Evolutionary conservation across 2,329 filamentous ascomycete genomes (phyloP).

Genomic region (Botrytis sinoallii): DNA sequence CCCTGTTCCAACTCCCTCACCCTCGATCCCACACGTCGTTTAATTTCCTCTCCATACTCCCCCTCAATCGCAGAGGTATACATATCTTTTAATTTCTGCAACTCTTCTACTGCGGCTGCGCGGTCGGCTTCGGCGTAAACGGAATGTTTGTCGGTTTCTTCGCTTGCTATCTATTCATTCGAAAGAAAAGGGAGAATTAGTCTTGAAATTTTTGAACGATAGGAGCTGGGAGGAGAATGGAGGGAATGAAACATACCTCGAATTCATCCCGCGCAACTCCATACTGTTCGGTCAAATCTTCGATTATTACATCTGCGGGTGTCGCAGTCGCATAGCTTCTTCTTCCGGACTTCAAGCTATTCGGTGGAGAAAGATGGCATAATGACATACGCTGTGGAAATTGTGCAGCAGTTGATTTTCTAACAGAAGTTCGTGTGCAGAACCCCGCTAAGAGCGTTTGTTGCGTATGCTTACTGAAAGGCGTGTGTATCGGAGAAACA

Average conservation of each 20-base stretch:
- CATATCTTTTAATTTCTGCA: slow-evolving; percentile 40
- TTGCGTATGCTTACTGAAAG: not conserved
- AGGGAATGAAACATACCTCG: slow-evolving; percentile 30
- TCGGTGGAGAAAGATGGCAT: rapidly evolving
- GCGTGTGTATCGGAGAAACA: not conserved
- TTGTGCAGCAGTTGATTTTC: not conserved
- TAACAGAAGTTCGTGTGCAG: not conserved
- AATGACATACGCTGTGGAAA: not conserved
- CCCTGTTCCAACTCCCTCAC: slow-evolving; percentile 47
- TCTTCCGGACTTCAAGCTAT: rapidly evolving
- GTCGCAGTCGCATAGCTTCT: not conserved
- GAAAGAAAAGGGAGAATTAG: not conserved
- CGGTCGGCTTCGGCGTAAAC: slow-evolving; percentile 47
- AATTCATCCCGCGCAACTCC: slow-evolving; percentile 47
- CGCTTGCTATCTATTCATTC: slow-evolving; percentile 41
- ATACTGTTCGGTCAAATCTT: slow-evolving; percentile 26
- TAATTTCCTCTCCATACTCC: slow-evolving; percentile 43
- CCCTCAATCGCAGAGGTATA: slow-evolving; percentile 37
- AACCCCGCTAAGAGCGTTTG: not conserved
- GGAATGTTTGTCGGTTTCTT: slow-evolving; percentile 44
- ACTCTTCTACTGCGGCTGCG: slow-evolving; percentile 44
- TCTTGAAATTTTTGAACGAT: too few relatives aligned
- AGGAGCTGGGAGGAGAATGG: too few relatives aligned
- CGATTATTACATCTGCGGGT: not conserved
- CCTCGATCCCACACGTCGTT: slow-evolving; percentile 43